Conservation (phyloP, 768 basidiomycete genomes). For the Lactarius indigo region DNA sequence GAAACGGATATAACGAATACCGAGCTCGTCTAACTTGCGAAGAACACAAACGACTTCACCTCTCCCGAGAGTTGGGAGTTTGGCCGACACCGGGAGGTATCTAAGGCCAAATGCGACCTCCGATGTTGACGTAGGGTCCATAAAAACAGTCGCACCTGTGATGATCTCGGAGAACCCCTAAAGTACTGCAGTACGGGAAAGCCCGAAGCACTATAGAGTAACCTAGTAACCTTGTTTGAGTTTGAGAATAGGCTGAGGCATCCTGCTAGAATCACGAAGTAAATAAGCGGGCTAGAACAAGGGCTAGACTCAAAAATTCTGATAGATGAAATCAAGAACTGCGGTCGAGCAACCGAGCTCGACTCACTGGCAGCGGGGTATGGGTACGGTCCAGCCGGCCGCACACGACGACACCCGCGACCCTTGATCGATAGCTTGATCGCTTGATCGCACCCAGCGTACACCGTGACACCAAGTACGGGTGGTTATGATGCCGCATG, state of each 20-base stretch:
- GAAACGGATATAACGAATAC: slow-evolving; percentile 41
- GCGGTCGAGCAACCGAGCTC: background rate
- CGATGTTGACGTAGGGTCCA: background rate
- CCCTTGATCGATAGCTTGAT: no score
- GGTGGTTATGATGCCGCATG: no score
- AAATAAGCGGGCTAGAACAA: background rate
- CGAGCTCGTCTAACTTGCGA: background rate
- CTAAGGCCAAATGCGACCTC: slow-evolving; percentile 13
- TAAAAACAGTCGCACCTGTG: background rate
- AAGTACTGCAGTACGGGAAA: background rate
- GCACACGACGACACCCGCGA: no score
- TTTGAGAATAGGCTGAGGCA: background rate
- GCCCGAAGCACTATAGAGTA: background rate
- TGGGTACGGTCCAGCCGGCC: no score
- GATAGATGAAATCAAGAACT: background rate
- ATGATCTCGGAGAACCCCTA: no score
- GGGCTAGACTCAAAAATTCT: background rate
- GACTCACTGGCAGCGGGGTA: background rate
- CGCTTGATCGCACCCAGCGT: no score
- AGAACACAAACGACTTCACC: background rate
- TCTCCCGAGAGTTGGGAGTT: slow-evolving; percentile 3
- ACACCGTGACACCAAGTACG: no score
- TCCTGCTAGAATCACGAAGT: background rate
- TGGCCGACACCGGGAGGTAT: slow-evolving; percentile 1
- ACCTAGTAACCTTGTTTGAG: no score